Evolutionary conservation across 164 flowering plant species (phyloP).

Genomic region (Liquidambar formosana): DNA sequence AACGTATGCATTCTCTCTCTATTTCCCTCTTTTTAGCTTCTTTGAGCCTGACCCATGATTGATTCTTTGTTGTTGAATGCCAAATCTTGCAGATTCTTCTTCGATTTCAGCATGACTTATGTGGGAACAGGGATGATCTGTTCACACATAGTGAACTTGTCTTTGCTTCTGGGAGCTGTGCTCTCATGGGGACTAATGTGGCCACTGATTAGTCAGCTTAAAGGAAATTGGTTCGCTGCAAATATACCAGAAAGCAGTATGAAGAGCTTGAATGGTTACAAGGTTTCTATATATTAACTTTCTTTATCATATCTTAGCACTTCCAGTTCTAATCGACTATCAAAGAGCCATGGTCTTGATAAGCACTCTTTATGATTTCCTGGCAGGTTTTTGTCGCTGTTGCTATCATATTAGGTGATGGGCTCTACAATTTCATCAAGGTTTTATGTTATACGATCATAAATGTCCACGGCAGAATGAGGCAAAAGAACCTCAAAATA

Average conservation of each 20-base stretch:
- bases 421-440: constrained; percentile 61
- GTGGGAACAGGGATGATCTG: constrained; percentile 75
- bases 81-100: constrained; percentile 48
- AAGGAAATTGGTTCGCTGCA: constrained; percentile 58
- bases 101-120: constrained; percentile 57
- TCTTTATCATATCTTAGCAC: not conserved
- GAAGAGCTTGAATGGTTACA: constrained; percentile 63
- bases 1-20: constrained; percentile 30
- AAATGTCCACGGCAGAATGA: constrained; percentile 31
- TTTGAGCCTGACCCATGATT: not conserved
- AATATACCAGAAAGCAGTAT: constrained; percentile 41
- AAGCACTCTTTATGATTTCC: not conserved
- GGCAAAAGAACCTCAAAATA: constrained; percentile 16
- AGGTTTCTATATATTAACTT: constrained; percentile 28
- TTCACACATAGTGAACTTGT: constrained; percentile 58
- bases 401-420: constrained; percentile 66
- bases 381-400: constrained; percentile 56
- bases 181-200: constrained; percentile 65
- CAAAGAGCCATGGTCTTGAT: not conserved
- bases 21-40: not conserved
- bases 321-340: not conserved
- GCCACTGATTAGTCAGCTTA: constrained; percentile 46
- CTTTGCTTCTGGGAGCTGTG: constrained; percentile 62
- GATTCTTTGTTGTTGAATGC: too few relatives aligned
- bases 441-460: constrained; percentile 24